Percentiles rank a stretch among this genome's conserved stretches.
Conservation (phyloP, 139 green algal genomes). For the Chlamydomonas sp. region DNA sequence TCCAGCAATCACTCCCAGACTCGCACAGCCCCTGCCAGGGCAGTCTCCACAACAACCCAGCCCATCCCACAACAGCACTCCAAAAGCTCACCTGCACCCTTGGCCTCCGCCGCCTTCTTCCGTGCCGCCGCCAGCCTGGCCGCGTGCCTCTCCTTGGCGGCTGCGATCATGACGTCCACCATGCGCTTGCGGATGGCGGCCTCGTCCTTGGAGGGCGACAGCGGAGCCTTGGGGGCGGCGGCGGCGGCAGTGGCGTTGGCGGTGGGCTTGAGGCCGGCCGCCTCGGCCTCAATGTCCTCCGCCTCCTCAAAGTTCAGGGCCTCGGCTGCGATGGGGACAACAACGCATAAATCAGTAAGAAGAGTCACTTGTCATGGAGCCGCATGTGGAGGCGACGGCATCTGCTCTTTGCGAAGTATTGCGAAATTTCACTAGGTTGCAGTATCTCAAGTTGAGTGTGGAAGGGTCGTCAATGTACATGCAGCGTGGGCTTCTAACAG, state of each 20-base stretch:
- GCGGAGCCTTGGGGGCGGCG: background rate
- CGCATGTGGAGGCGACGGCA: no score
- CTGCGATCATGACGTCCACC: constrained; percentile 5
- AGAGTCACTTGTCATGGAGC: no score
- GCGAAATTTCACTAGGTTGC: no score
- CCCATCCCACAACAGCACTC: no score
- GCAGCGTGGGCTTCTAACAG: no score
- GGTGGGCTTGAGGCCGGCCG: background rate
- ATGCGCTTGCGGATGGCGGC: background rate
- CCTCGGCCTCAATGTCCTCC: background rate
- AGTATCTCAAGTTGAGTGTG: no score
- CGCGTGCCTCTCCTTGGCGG: constrained; percentile 7
- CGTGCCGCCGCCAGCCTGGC: background rate
- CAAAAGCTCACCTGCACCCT: background rate
- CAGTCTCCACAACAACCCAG: no score
- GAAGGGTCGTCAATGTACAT: no score
- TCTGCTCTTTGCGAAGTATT: no score
- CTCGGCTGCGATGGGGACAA: constrained; percentile 1
- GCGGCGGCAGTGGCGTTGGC: background rate
- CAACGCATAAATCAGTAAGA: no score
- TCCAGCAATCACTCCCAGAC: no score
- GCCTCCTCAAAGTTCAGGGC: constrained; percentile 28
- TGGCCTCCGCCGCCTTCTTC: background rate
- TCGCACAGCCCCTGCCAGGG: no score
- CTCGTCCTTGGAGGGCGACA: background rate